A percentile compares a stretch with the other conserved stretches of the same genome.
phyloP scores from a whole-genome alignment of 495 filamentous ascomycete species.

The Lophiotrema nucula region DNA sequence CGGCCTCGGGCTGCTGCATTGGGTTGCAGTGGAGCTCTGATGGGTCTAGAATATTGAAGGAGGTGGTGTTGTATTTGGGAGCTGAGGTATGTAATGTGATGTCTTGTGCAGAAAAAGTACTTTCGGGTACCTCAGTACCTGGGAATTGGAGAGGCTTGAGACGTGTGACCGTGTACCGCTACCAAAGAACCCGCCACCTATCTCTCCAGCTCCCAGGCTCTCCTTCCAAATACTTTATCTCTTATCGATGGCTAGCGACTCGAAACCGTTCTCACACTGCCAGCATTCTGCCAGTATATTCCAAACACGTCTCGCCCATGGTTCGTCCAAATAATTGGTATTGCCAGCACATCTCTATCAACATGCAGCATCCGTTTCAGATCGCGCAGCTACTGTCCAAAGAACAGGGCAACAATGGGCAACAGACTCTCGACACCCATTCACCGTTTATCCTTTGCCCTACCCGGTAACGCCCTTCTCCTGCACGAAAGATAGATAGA shows the following conservation, averaged over 20 bases:
- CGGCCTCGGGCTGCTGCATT: too few species aligned
- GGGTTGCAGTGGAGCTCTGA: too few species aligned
- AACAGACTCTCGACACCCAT: not conserved
- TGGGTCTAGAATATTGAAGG: too few species aligned
- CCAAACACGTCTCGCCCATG: conserved; percentile 11
- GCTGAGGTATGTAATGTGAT: conserved; percentile 5
- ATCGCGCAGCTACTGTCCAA: not conserved
- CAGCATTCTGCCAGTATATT: conserved; percentile 14
- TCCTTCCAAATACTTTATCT: not conserved
- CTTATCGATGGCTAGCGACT: not conserved
- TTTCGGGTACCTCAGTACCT: conserved; percentile 10
- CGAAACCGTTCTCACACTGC: conserved; percentile 11
- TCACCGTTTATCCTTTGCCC: not conserved
- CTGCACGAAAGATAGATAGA: conserved; percentile 7
- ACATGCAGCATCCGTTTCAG: conserved; percentile 6
- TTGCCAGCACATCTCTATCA: not conserved
- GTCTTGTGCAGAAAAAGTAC: not conserved
- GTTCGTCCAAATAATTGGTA: not conserved
- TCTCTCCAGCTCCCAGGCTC: not conserved
- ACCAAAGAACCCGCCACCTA: conserved; percentile 3
- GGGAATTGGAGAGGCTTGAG: conserved; percentile 2
- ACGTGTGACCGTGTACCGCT: conserved; percentile 11
- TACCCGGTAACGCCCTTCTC: not conserved
- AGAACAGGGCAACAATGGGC: not conserved
- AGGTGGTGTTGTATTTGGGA: too few species aligned